Conservation (phyloP, 106 monocot species). For the Dactylorhiza incarnata region DNA sequence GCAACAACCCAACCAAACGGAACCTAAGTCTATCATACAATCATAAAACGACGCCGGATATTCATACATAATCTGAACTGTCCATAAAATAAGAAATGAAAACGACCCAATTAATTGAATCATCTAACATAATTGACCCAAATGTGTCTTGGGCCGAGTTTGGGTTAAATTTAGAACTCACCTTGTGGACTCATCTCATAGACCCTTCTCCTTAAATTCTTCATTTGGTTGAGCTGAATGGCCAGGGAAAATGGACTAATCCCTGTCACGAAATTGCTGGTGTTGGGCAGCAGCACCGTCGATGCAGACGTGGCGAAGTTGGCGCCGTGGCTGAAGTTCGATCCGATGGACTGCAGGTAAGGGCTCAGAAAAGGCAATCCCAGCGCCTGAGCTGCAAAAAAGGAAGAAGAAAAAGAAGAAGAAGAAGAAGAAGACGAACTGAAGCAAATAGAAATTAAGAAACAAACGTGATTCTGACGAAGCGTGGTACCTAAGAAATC, state of each 20-base stretch:
- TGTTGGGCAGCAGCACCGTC: conserved; percentile 63
- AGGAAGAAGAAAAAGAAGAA: too few relatives aligned
- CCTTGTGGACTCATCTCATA: conserved; percentile 6
- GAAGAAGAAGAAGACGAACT: neutral
- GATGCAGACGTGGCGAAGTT: conserved; percentile 38
- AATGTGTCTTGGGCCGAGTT: too few relatives aligned
- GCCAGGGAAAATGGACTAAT: conserved; percentile 63
- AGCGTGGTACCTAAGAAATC: conserved; percentile 55
- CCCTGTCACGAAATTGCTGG: conserved; percentile 57
- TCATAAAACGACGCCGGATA: too few relatives aligned
- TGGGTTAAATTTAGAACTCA: neutral
- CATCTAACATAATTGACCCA: too few relatives aligned
- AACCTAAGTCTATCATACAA: too few relatives aligned
- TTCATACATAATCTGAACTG: too few relatives aligned
- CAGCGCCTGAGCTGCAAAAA: conserved; percentile 40
- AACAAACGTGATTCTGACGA: neutral
- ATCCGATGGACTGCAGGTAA: conserved; percentile 64
- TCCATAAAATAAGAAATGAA: too few relatives aligned
- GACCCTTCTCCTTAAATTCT: conserved; percentile 32
- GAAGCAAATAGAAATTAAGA: neutral
- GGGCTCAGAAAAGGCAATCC: conserved; percentile 87
- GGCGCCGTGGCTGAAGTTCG: conserved; percentile 45
- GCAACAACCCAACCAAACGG: too few relatives aligned
- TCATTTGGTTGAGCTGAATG: conserved; percentile 71
- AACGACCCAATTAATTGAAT: too few relatives aligned